These are phyloP conservation scores for Hypoxylon sp. DNA, from an alignment of 2,329 filamentous ascomycete species.

Conservation along the genomic window DNA sequence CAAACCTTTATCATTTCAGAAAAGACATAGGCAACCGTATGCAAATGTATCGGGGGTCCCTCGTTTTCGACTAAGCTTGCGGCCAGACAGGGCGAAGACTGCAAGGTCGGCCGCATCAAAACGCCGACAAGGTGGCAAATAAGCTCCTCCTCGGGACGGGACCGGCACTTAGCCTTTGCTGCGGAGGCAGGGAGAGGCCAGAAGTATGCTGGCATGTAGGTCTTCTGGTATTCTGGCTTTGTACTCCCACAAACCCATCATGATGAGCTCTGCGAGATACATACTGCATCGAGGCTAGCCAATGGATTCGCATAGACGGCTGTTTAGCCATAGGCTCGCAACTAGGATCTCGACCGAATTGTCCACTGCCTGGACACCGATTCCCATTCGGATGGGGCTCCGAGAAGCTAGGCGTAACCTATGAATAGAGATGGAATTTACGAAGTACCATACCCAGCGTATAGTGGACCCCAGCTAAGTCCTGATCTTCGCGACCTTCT, in stretches of 20 bases:
- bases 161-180: not conserved
- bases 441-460: constrained; percentile 3
- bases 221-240: too few species aligned
- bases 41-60: too few species aligned
- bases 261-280: constrained; percentile 4
- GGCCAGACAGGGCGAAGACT: constrained; percentile 13
- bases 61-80: too few species aligned
- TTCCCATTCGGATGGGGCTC: not conserved
- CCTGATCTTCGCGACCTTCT: constrained; percentile 1
- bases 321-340: constrained; percentile 7
- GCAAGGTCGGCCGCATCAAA: constrained; percentile 24
- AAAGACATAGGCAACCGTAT: too few species aligned
- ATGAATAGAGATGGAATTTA: constrained; percentile 5
- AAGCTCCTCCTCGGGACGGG: not conserved
- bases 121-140: constrained; percentile 20
- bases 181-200: too few species aligned
- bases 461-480: constrained; percentile 10
- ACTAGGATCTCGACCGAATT: not conserved
- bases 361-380: constrained; percentile 6
- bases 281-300: constrained; percentile 18
- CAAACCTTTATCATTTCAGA: constrained; percentile 4
- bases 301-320: constrained; percentile 2
- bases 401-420: not conserved
- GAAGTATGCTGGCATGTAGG: too few species aligned
- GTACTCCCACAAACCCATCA: not conserved